Evolutionary conservation across 805 yeast species (phyloP).

Genomic region (Candida coquimbonensis): DNA sequence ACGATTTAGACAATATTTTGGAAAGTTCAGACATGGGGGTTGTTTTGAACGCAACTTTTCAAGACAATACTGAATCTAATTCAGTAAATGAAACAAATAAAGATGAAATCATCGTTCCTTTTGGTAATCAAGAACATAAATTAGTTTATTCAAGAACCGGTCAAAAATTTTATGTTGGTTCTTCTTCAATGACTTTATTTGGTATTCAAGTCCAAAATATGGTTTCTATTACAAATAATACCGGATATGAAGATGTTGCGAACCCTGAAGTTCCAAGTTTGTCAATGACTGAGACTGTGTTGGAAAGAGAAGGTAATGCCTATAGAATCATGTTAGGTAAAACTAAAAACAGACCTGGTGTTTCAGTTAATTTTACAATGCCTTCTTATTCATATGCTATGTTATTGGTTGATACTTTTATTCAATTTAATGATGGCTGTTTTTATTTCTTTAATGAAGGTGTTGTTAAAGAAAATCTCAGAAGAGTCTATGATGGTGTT

Average conservation of each 20-base stretch:
- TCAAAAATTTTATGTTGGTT: constrained; percentile 68
- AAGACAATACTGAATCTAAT: constrained; percentile 21
- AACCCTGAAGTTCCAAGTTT: constrained; percentile 13
- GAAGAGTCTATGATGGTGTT: constrained; percentile 48
- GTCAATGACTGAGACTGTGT: constrained; percentile 40
- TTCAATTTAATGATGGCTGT: constrained; percentile 77
- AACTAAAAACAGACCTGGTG: constrained; percentile 60
- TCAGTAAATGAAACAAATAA: constrained; percentile 6
- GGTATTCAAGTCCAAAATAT: constrained; percentile 70
- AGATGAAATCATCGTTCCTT: constrained; percentile 60
- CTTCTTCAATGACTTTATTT: constrained; percentile 76
- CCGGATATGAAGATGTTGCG: constrained; percentile 16
- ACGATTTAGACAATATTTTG: constrained; percentile 12
- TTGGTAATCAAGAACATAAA: constrained; percentile 64
- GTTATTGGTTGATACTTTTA: constrained; percentile 66
- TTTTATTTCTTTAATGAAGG: constrained; percentile 84
- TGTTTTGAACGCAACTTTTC: constrained; percentile 21
- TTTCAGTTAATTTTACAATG: constrained; percentile 61
- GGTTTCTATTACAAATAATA: constrained; percentile 26
- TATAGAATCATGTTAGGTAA: constrained; percentile 63
- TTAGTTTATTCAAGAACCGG: constrained; percentile 71
- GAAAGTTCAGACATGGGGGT: constrained; percentile 19
- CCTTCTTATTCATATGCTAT: constrained; percentile 76
- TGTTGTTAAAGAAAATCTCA: constrained; percentile 56
- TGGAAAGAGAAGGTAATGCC: constrained; percentile 73